These are phyloP conservation scores for Bimuria novae-zelandiae DNA, from an alignment of 2,329 filamentous ascomycete genomes.

Conservation along the genomic window DNA sequence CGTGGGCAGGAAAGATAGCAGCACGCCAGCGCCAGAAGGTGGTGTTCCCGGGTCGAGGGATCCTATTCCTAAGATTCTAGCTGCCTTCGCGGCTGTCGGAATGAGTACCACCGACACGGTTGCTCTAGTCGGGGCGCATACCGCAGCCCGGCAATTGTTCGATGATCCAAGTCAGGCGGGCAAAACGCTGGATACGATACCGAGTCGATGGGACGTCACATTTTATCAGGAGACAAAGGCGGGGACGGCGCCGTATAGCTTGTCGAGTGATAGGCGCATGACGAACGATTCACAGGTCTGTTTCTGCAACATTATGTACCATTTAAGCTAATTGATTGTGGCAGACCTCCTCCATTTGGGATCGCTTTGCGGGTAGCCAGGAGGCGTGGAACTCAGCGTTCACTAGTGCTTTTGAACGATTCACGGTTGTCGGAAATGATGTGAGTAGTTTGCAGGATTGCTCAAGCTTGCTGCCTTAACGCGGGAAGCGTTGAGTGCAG, in stretches of 20 bases:
- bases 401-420: slow-evolving; percentile 25
- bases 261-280: slow-evolving; percentile 27
- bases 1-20: slow-evolving; percentile 29
- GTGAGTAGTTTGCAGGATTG: slow-evolving; percentile 26
- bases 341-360: slow-evolving; percentile 24
- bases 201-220: slow-evolving; percentile 30
- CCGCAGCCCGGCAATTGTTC: slow-evolving; percentile 30
- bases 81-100: slow-evolving; percentile 32
- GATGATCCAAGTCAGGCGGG: slow-evolving; percentile 30
- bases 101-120: slow-evolving; percentile 37
- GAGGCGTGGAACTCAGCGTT: slow-evolving; percentile 26
- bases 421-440: slow-evolving; percentile 29
- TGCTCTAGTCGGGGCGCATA: slow-evolving; percentile 42
- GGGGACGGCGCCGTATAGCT: slow-evolving; percentile 30
- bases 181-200: slow-evolving; percentile 34
- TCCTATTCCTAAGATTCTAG: slow-evolving; percentile 22
- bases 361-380: slow-evolving; percentile 20
- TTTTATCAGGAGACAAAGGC: slow-evolving; percentile 37
- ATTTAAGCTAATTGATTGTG: neutral
- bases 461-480: slow-evolving; percentile 23
- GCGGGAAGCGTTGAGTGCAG: slow-evolving; percentile 8
- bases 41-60: slow-evolving; percentile 21
- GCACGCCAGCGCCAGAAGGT: slow-evolving; percentile 16
- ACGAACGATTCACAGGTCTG: slow-evolving; percentile 21
- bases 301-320: too few species aligned